These are phyloP conservation scores for Aspergillus sclerotioniger DNA, from an alignment of 495 filamentous ascomycete genomes.

Conservation along the genomic window DNA sequence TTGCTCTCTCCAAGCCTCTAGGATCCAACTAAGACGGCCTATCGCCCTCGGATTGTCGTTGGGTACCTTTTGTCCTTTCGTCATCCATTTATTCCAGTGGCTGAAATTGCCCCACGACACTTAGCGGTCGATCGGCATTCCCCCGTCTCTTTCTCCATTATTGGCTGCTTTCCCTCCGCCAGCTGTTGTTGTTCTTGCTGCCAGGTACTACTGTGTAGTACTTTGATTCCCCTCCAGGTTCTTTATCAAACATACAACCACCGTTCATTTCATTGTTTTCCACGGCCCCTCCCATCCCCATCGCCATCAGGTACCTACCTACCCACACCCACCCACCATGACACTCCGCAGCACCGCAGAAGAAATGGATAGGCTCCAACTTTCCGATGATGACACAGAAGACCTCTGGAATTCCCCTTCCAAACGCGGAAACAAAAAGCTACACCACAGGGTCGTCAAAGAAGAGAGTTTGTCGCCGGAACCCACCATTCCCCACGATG, in stretches of 20 bases:
- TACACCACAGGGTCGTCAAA: slow-evolving; percentile 17
- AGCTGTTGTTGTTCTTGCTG: neutral
- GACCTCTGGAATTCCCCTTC: slow-evolving; percentile 74
- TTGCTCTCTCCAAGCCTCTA: neutral
- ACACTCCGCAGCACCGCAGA: slow-evolving; percentile 38
- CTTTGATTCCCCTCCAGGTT: neutral
- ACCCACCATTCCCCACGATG: slow-evolving; percentile 38
- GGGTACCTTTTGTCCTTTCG: neutral
- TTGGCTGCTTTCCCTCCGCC: neutral
- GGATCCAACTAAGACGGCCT: too few relatives aligned
- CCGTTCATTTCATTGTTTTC: neutral
- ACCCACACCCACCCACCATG: slow-evolving; percentile 22
- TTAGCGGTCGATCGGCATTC: neutral
- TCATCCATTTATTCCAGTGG: neutral
- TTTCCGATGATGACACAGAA: slow-evolving; percentile 65
- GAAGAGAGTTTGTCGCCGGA: slow-evolving; percentile 42
- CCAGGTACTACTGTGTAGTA: too few relatives aligned
- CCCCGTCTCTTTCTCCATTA: neutral
- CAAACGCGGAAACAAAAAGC: slow-evolving; percentile 33
- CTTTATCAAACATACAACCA: neutral
- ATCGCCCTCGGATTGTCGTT: too few relatives aligned
- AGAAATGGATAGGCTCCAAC: slow-evolving; percentile 49
- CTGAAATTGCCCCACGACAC: slow-evolving; percentile 2
- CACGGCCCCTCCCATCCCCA: slow-evolving; percentile 4
- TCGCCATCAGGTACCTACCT: neutral